Base-by-base conservation (phyloP, 768 basidiomycete genomes). In the Tylopilus felleus region DNA sequence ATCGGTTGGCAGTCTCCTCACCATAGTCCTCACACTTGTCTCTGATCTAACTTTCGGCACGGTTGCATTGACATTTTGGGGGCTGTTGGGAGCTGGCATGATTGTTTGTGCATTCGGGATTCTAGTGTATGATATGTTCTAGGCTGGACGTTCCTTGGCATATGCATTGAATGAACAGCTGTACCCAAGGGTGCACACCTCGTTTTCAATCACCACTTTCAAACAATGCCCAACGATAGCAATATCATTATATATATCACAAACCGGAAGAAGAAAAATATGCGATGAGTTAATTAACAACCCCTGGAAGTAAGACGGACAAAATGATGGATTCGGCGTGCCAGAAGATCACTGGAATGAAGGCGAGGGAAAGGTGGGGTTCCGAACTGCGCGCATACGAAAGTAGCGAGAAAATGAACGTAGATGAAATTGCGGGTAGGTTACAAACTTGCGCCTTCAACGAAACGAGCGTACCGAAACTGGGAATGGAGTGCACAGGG, bases 1-100 rank as follows among this genome's bases (percentile, higher is more conserved):
- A 9, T 92, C 90, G 2, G 93, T 97, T 29, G 93, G 93, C 42
- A 93, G 83, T 69, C 79, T 98, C n/a, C 78, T 96, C n/a, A 94
- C 94, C 6, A 95, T 96, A 60, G 90, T 96, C 35, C 78, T 97
- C 46, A 90, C 93, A 14, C 81, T 93, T 44, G 62, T 91, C 16
- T 83, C 88, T 39, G 94, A 98, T 70, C 76, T 87, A 8, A 59
- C 86, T 17, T 86, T 93, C 56, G 84, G 90, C 21, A 77, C 78
- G 48, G 78, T 83, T 35, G 75, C 79, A 1, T 66, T 93, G 53
- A 91, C 86, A 0, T 23, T 80, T 3, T 87, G 86, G 79, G 90
- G 90, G 51, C 57, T 94, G 19, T 42, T 85, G 12, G 95, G 95
- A 8, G 88, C 87, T 47, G 80, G 81, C 19, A 79, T 85, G 62